A percentile compares a stretch with the other conserved stretches of the same genome.
These are phyloP conservation scores for Tylopilus felleus DNA, from an alignment of 768 basidiomycete species.

Conservation along the genomic window DNA sequence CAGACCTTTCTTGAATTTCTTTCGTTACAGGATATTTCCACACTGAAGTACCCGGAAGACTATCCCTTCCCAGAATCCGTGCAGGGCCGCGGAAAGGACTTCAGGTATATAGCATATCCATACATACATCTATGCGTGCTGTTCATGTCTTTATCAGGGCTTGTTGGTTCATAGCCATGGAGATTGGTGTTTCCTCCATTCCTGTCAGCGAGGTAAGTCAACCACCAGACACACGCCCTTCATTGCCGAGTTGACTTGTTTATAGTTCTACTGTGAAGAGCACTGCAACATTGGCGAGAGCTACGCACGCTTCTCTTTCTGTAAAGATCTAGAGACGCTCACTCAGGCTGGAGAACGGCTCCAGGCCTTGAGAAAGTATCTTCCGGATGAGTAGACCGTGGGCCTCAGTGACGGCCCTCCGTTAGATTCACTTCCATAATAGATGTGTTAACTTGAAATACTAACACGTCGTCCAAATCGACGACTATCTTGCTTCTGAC, in stretches of 20 bases:
- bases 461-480: background rate
- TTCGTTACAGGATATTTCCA: conserved; percentile 62
- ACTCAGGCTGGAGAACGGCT: conserved; percentile 80
- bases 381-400: conserved; percentile 22
- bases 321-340: conserved; percentile 90
- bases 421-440: background rate
- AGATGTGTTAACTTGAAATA: background rate
- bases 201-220: conserved; percentile 88
- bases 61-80: conserved; percentile 79
- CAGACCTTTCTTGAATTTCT: conserved; percentile 3
- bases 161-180: conserved; percentile 93
- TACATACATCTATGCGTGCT: background rate
- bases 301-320: conserved; percentile 89
- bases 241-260: conserved; percentile 8
- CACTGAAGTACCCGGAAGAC: conserved; percentile 74
- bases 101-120: conserved; percentile 50
- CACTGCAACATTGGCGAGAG: conserved; percentile 84
- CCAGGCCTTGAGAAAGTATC: conserved; percentile 66
- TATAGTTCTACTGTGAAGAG: conserved; percentile 87
- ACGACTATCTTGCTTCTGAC: no score
- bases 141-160: conserved; percentile 46
- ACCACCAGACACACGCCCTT: background rate
- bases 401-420: background rate
- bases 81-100: conserved; percentile 80
- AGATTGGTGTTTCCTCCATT: conserved; percentile 88